These are phyloP conservation scores for Suillus decipiens DNA, from an alignment of 768 basidiomycete species.

Conservation along the genomic window DNA sequence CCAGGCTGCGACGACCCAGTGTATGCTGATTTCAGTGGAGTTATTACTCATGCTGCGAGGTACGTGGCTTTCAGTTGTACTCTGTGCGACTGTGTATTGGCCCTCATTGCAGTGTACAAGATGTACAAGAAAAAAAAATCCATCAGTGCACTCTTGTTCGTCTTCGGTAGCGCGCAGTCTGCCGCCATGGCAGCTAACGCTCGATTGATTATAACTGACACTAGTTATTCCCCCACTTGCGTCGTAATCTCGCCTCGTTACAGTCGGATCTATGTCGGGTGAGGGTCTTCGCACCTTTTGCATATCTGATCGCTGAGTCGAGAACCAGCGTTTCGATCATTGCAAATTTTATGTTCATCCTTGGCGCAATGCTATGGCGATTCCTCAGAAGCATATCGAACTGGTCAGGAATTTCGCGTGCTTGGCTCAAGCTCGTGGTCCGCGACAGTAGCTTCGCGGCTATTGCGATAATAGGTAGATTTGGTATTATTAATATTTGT, in stretches of 20 bases:
- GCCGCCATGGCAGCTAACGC: conserved; percentile 24
- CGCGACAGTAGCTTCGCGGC: conserved; percentile 20
- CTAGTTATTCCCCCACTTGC: conserved; percentile 19
- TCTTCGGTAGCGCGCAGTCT: conserved; percentile 14
- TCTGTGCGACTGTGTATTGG: background rate
- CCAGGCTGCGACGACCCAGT: conserved; percentile 19
- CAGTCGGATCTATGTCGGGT: conserved; percentile 24
- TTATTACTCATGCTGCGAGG: conserved; percentile 20
- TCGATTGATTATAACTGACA: conserved; percentile 11
- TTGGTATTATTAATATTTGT: background rate
- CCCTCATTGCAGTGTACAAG: conserved; percentile 17
- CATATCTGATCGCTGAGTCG: background rate
- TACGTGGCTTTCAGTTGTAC: conserved; percentile 12
- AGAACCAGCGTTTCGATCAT: conserved; percentile 21
- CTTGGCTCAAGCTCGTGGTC: background rate
- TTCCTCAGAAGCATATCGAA: conserved; percentile 5
- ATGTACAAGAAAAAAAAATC: conserved; percentile 16
- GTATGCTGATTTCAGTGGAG: conserved; percentile 17
- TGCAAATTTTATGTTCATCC: conserved; percentile 15
- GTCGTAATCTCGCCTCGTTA: conserved; percentile 16
- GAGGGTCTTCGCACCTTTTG: background rate
- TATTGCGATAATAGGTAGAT: conserved; percentile 18
- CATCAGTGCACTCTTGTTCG: conserved; percentile 15
- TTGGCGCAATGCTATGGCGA: conserved; percentile 23
- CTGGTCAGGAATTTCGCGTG: background rate